Evolutionary conservation across 768 basidiomycete genomes (phyloP).

Genomic region (Macrolepiota dolichaula): DNA sequence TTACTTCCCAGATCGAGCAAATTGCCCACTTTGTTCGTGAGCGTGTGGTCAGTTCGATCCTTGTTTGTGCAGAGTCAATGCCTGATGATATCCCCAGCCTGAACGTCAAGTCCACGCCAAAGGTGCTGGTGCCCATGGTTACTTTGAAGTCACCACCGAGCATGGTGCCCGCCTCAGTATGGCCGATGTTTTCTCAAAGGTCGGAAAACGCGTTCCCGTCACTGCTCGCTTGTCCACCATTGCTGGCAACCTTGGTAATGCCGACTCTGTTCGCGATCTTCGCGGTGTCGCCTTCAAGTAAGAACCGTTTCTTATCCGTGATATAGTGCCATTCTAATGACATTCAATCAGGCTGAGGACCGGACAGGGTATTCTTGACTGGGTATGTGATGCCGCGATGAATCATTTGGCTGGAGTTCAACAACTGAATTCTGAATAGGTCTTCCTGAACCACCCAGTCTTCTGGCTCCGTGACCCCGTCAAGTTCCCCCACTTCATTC

Average conservation of each 20-base stretch:
- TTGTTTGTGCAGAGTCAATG: background rate
- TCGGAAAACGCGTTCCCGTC: conserved; percentile 28
- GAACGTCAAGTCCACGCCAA: conserved; percentile 33
- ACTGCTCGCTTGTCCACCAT: conserved; percentile 57
- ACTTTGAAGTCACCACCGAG: conserved; percentile 51
- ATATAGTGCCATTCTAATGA: background rate
- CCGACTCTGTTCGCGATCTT: conserved; percentile 48
- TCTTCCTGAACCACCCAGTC: conserved; percentile 40
- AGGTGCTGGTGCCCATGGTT: conserved; percentile 45
- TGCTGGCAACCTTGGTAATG: conserved; percentile 45
- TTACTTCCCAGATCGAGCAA: conserved; percentile 12
- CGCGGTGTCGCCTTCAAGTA: conserved; percentile 52
- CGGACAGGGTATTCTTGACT: conserved; percentile 33
- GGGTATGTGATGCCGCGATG: conserved; percentile 1
- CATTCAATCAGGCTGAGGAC: conserved; percentile 32
- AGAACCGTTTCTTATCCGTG: background rate
- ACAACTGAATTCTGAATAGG: conserved; percentile 12
- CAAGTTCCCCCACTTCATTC: conserved; percentile 48
- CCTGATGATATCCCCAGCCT: conserved; percentile 14
- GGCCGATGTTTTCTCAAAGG: conserved; percentile 26
- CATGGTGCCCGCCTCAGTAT: conserved; percentile 29
- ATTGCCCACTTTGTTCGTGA: conserved; percentile 19
- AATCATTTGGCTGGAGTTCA: too few relatives aligned
- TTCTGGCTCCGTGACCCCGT: conserved; percentile 45
- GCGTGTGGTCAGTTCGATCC: conserved; percentile 11